These are phyloP conservation scores for Sarcodon sp. DNA, from an alignment of 768 basidiomycete species.

Conservation along the genomic window DNA sequence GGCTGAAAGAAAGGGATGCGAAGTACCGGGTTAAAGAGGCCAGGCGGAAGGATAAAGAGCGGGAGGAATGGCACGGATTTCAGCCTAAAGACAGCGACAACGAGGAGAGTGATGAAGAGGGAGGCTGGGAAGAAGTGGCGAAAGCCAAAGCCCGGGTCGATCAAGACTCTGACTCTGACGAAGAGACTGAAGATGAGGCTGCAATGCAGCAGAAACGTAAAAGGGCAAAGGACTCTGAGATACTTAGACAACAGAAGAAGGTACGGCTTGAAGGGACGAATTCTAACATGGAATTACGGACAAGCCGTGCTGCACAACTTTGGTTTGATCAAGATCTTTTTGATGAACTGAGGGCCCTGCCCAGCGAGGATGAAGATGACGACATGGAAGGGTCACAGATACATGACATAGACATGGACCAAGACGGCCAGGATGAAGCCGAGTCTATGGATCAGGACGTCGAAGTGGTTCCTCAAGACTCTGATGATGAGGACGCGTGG, in stretches of 20 bases:
- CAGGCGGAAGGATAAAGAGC: slow-evolving; percentile 55
- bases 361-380: slow-evolving; percentile 26
- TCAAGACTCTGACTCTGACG: slow-evolving; percentile 38
- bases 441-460: slow-evolving; percentile 14
- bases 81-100: slow-evolving; percentile 24
- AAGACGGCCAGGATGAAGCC: slow-evolving; percentile 20
- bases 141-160: slow-evolving; percentile 33
- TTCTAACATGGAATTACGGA: slow-evolving; percentile 23
- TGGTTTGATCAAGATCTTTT: slow-evolving; percentile 97
- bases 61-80: slow-evolving; percentile 80
- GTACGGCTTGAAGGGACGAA: slow-evolving; percentile 33
- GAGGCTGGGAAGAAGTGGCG: slow-evolving; percentile 64
- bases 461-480: slow-evolving; percentile 61
- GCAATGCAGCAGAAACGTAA: slow-evolving; percentile 30
- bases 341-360: slow-evolving; percentile 36
- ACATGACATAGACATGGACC: slow-evolving; percentile 10
- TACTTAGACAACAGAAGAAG: slow-evolving; percentile 29
- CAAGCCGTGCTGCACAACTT: slow-evolving; percentile 55
- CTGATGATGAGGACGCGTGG: slow-evolving; percentile 62
- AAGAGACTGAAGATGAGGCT: slow-evolving; percentile 31
- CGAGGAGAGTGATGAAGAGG: slow-evolving; percentile 26
- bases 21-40: slow-evolving; percentile 81
- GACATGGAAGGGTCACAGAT: slow-evolving; percentile 20
- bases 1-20: slow-evolving; percentile 71
- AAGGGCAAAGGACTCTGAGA: slow-evolving; percentile 9